Base-by-base conservation (phyloP, 176 grass and related monocot genomes). In the Phoenix roebelenii region DNA sequence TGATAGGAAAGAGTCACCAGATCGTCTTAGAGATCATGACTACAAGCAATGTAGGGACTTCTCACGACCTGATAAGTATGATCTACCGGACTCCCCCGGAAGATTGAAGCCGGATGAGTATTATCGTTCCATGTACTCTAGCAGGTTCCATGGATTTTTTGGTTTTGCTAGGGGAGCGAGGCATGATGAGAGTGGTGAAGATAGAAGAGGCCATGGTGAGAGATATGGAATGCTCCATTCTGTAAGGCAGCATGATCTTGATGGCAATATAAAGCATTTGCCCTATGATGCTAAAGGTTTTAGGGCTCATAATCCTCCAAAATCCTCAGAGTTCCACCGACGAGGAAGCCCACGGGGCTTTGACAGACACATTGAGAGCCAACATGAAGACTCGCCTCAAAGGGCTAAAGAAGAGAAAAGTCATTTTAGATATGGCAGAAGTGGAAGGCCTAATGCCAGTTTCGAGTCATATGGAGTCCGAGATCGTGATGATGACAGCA, bases 1-100 rank as follows among this genome's bases (percentile, higher is more conserved):
- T 28, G 79, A 80, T 67, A 92, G 93, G 76, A 90, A 69, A 4
- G 57, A 61, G 51, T 84, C 83, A 51, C 61, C 78, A 15, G 76
- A 65, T 54, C 70, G 76, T 77, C 59, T 79, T 64, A 73, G 80
- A 77, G 80, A 80, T 68, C 74, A 80, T 61, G 73, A 54, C 44
- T 72, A 75, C 48, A 82, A 77, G 66, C 76, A 22, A 28, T 74
- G 60, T 74, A 79, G 61, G 67, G 52, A 63, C 48, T 56, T 70
- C 4, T 78, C 79, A 70, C 72, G 57, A 50, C 75, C 68, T 60
- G 54, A 74, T 26, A 76, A 65, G 62, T 79, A 80, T 67, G 76
- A 80, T 35, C 57, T 54, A 54, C 60, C 72, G 56, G 69, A 83
- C 65, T 74, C 81, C 14, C 63, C 80, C 29, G 84, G 70, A 52